A percentile compares a stretch with the other conserved stretches of the same genome.
These are phyloP conservation scores for Diplodia scrobiculata DNA, from an alignment of 2,329 filamentous ascomycete species.

Conservation along the genomic window DNA sequence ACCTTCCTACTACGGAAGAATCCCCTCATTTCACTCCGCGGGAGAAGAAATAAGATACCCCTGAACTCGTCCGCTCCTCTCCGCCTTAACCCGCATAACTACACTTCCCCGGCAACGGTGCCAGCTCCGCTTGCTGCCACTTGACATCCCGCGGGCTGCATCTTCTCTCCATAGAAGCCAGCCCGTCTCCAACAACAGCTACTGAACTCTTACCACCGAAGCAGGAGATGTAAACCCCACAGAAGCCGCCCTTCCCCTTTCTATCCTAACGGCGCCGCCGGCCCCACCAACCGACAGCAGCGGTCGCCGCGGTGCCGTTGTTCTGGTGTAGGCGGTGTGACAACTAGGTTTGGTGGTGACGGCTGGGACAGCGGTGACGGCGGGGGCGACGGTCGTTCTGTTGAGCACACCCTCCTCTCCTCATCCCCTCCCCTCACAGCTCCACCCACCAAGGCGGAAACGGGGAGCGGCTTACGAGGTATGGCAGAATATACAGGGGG, in stretches of 20 bases:
- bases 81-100: background rate
- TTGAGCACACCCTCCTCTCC: too few relatives aligned
- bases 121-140: background rate
- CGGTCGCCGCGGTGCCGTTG: background rate
- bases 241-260: background rate
- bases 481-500: background rate
- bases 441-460: too few relatives aligned
- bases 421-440: too few relatives aligned
- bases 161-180: background rate
- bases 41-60: background rate
- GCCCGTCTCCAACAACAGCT: background rate
- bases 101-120: background rate
- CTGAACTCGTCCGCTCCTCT: background rate
- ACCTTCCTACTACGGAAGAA: background rate
- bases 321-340: background rate
- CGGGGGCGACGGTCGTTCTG: too few relatives aligned
- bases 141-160: background rate
- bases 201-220: background rate
- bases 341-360: too few relatives aligned
- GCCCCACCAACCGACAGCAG: too few relatives aligned
- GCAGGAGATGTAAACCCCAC: background rate
- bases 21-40: background rate
- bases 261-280: too few relatives aligned
- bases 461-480: too few relatives aligned
- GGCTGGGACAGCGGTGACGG: too few relatives aligned